Conservation (phyloP, 495 filamentous ascomycete species). For the Penicillium bialowiezense region DNA sequence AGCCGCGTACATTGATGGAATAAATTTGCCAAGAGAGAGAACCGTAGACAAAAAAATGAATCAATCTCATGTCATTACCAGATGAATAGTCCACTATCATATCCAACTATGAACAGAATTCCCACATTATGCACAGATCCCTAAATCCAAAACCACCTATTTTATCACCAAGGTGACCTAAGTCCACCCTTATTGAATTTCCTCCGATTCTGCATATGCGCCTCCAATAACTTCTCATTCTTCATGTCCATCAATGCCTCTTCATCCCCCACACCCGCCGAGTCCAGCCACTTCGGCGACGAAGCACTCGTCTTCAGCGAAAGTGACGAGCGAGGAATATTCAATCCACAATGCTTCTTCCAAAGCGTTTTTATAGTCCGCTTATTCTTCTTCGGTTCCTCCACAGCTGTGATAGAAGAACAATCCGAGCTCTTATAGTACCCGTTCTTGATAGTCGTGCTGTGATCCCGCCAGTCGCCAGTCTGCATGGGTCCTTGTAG, state of each 20-base stretch:
- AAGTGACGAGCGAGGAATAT: slow-evolving; percentile 12
- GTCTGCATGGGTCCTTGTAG: too few species aligned
- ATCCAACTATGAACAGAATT: too few species aligned
- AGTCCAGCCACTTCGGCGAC: slow-evolving; percentile 14
- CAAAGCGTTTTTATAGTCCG: slow-evolving; percentile 17
- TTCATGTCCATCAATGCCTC: slow-evolving; percentile 12
- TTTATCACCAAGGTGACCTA: slow-evolving; percentile 6
- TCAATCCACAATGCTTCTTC: slow-evolving; percentile 9
- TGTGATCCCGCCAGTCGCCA: too few species aligned
- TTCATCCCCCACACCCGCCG: slow-evolving; percentile 9
- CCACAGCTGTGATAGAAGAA: neutral
- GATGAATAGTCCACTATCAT: too few species aligned
- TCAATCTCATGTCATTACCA: too few species aligned
- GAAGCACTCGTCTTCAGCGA: slow-evolving; percentile 10
- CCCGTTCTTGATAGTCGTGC: too few species aligned
- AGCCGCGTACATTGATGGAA: too few species aligned
- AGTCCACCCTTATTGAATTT: slow-evolving; percentile 14
- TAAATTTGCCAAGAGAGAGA: too few species aligned
- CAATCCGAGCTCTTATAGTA: neutral
- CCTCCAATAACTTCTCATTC: slow-evolving; percentile 19
- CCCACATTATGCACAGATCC: too few species aligned
- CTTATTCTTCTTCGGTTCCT: slow-evolving; percentile 1
- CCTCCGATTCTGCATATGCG: slow-evolving; percentile 6
- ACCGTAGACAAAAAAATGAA: too few species aligned
- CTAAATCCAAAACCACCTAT: neutral